These are phyloP conservation scores for Oryza meridionalis DNA, from an alignment of 176 grass and related monocot species.

Conservation along the genomic window DNA sequence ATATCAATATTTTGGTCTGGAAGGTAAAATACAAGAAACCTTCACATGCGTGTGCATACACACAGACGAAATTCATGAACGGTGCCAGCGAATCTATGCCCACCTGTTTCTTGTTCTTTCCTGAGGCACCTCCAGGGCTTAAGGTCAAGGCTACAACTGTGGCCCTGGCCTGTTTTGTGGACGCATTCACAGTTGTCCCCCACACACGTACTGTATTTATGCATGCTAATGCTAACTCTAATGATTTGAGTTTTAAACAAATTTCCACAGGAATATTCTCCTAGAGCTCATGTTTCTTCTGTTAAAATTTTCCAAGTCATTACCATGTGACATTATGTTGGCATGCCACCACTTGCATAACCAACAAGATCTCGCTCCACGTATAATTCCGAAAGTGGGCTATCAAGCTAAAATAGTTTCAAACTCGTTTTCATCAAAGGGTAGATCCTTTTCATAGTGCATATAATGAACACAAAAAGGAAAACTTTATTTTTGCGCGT, in stretches of 20 bases:
- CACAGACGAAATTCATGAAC: constrained; percentile 28
- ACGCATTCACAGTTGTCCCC: constrained; percentile 43
- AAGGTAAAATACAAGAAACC: constrained; percentile 74
- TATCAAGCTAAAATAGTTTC: constrained; percentile 11
- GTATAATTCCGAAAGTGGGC: neutral
- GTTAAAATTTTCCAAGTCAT: neutral
- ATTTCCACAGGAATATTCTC: constrained; percentile 34
- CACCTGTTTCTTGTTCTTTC: constrained; percentile 64
- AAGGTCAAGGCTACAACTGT: constrained; percentile 52
- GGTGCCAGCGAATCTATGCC: constrained; percentile 63
- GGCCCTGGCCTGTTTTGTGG: constrained; percentile 41
- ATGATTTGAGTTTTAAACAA: constrained; percentile 23
- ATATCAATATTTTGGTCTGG: constrained; percentile 88
- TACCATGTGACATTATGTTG: constrained; percentile 32
- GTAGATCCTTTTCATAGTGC: constrained; percentile 43
- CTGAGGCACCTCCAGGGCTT: constrained; percentile 34
- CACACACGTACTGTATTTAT: constrained; percentile 16
- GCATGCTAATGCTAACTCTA: constrained; percentile 20
- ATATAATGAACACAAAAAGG: constrained; percentile 11
- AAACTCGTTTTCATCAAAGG: constrained; percentile 35
- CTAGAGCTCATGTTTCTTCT: constrained; percentile 2
- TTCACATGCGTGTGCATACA: constrained; percentile 53
- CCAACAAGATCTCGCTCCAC: constrained; percentile 5
- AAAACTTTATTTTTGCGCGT: constrained; percentile 18
- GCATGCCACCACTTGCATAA: constrained; percentile 11